phyloP scores from a whole-genome alignment of 768 basidiomycete genomes.

The Hericium coralloides region DNA sequence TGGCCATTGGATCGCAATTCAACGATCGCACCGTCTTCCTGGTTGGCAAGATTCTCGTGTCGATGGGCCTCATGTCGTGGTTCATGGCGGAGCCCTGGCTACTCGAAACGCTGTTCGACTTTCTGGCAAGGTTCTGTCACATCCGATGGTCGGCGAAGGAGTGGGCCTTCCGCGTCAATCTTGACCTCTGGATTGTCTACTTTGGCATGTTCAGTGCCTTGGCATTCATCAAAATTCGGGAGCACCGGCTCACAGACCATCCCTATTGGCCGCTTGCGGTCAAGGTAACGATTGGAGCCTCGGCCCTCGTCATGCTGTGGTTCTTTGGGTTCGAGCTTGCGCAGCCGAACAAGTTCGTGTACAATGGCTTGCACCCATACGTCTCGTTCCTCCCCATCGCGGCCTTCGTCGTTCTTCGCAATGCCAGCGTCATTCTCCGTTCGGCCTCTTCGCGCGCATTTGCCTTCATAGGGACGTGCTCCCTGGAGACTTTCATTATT shows the following conservation, averaged over 20 bases:
- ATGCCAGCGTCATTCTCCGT: conserved; percentile 62
- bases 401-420: conserved; percentile 69
- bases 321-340: conserved; percentile 77
- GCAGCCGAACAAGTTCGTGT: conserved; percentile 72
- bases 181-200: conserved; percentile 88
- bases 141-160: conserved; percentile 82
- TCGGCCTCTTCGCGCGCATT: conserved; percentile 62
- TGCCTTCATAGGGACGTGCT: conserved; percentile 78
- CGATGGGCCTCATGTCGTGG: conserved; percentile 52
- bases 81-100: conserved; percentile 59
- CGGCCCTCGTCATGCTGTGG: conserved; percentile 54
- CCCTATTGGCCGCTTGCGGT: conserved; percentile 50
- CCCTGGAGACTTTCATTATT: conserved; percentile 86
- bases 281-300: conserved; percentile 39
- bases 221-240: conserved; percentile 65
- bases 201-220: conserved; percentile 76
- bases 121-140: conserved; percentile 55
- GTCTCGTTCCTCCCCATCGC: conserved; percentile 74
- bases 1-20: conserved; percentile 59
- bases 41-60: conserved; percentile 58
- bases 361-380: conserved; percentile 82
- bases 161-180: conserved; percentile 82
- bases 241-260: conserved; percentile 61
- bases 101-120: conserved; percentile 52
- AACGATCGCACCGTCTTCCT: conserved; percentile 67